Evolutionary conservation across 192 early-diverging fungal species (phyloP).

Genomic region (Chytriomyces sp.): DNA sequence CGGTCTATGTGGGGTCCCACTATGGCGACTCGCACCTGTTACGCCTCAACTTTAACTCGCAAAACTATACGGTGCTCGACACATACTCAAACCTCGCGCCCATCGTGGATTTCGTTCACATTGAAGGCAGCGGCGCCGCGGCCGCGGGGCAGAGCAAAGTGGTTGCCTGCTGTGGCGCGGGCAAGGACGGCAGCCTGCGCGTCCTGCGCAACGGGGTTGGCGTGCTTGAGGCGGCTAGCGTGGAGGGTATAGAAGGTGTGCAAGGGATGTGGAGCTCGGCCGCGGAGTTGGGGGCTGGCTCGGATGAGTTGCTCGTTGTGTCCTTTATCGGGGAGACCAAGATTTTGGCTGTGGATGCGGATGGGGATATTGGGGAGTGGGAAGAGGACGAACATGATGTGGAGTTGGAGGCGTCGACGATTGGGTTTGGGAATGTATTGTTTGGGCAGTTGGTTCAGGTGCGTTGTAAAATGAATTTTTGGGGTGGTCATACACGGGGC

Average conservation of each 20-base stretch:
- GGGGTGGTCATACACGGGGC: too few relatives aligned
- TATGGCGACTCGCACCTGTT: conserved; percentile 83
- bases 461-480: conserved; percentile 13
- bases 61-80: conserved; percentile 57
- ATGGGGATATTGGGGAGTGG: conserved; percentile 52
- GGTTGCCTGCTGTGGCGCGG: conserved; percentile 83
- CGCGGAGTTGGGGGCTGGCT: conserved; percentile 46
- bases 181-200: conserved; percentile 72
- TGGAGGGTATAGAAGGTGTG: conserved; percentile 68
- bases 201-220: conserved; percentile 89
- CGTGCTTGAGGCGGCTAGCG: conserved; percentile 62
- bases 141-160: conserved; percentile 61
- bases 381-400: conserved; percentile 31
- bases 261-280: conserved; percentile 73
- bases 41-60: conserved; percentile 49
- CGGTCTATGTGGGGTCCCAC: conserved; percentile 82
- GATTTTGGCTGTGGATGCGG: conserved; percentile 50
- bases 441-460: conserved; percentile 66
- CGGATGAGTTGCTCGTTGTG: conserved; percentile 57
- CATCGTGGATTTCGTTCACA: conserved; percentile 80
- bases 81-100: conserved; percentile 79
- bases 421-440: conserved; percentile 48
- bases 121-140: conserved; percentile 50
- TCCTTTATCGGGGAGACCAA: conserved; percentile 69
- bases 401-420: conserved; percentile 41